Base-by-base conservation (phyloP, 805 yeast species). In the Sugiyamaella valdiviana region DNA sequence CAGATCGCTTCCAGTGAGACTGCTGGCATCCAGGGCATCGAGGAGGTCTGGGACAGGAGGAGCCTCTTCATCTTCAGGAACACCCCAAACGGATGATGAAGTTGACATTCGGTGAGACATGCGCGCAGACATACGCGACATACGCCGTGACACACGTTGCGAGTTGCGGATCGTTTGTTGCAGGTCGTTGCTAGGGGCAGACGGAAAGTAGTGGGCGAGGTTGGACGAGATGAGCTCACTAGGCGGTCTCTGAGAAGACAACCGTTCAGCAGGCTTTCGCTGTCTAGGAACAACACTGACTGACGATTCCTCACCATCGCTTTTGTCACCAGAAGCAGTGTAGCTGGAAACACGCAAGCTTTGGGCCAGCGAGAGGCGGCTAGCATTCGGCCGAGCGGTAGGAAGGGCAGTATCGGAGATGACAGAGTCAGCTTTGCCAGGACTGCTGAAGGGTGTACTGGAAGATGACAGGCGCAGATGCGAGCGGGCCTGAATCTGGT, bases 201-300 rank as follows among this genome's bases (percentile, higher is more conserved):
- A 83, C 0, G 99, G 99, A 72, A 93, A 93, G 64, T 86, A 91
- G 54, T 90, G 95, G 1, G 89, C 83, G 54, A 91, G 70, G 60
- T 91, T 88, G 1, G 90, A 81, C 1, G 97, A 86, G 52, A 91
- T 93, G 57, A 90, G 76, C 61, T 88, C 95, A 51, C 93, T 82
- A 0, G 98, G 90, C 5, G 99, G 99, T 60, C 99, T 74, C 64
- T 87, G 96, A 20, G 95, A 95, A 7, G 57, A 54, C 12, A 54
- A 45, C 23, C 47, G 29, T 16, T 45, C 49, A 2, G 39, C 23
- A 49, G 40, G 23, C 29, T 36, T 15, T 38, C 26, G 16, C 39
- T 22, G 36, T 46, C 54, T 15, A 50, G 48, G 44, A 37, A 47
- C 9, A 36, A 42, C 4, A 23, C 39, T 44, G 20, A 32, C 24